These are phyloP conservation scores for Fusarium poae DNA, from an alignment of 2,329 filamentous ascomycete species.

Conservation along the genomic window DNA sequence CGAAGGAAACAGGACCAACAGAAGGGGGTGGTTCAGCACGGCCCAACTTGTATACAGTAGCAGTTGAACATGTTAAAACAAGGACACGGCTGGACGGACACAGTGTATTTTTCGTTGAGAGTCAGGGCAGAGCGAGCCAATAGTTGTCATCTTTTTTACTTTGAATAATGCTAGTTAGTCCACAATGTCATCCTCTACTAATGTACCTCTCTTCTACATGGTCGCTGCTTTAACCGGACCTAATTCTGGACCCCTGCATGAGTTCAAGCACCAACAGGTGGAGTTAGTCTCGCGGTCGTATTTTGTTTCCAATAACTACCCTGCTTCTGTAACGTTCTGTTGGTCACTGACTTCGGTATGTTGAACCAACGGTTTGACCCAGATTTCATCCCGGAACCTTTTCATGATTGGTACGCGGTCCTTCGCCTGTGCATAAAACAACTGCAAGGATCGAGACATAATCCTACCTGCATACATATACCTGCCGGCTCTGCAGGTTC, in stretches of 20 bases:
- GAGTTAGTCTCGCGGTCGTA: background rate
- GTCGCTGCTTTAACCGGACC: conserved; percentile 7
- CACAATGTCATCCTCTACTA: background rate
- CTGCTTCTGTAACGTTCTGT: conserved; percentile 1
- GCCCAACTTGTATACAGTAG: background rate
- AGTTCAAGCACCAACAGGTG: background rate
- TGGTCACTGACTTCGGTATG: background rate
- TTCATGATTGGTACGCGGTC: background rate
- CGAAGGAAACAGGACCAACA: background rate
- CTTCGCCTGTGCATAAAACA: background rate
- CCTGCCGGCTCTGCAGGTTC: background rate
- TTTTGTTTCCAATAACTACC: background rate
- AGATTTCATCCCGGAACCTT: background rate
- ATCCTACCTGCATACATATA: conserved; percentile 5
- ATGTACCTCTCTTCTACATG: background rate
- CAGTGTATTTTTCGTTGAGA: background rate
- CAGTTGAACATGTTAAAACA: background rate
- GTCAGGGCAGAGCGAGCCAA: no score
- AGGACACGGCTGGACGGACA: background rate
- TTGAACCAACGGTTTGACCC: background rate
- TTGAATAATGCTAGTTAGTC: background rate
- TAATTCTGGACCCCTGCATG: background rate
- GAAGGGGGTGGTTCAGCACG: background rate
- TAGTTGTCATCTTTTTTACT: background rate
- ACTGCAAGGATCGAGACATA: background rate